Evolutionary conservation across 306 rosid genomes (phyloP).

Genomic region (Vigna nakashimae): DNA sequence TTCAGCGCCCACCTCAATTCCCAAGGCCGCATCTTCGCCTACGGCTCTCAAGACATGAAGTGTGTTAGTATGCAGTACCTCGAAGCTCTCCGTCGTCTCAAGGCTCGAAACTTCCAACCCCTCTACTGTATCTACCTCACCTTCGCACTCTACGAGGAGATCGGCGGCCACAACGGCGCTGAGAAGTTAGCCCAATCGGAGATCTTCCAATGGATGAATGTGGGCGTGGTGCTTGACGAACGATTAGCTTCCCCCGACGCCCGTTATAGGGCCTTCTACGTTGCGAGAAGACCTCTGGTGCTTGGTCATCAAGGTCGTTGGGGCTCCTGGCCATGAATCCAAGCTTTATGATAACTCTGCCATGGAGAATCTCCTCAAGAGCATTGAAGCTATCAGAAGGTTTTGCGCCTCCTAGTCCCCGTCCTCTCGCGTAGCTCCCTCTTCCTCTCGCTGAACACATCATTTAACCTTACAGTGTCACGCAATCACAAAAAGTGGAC

Average conservation of each 20-base stretch:
- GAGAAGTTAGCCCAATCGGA: conserved; percentile 60
- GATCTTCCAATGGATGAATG: conserved; percentile 65
- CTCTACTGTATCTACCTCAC: conserved; percentile 61
- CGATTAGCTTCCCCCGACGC: conserved; percentile 77
- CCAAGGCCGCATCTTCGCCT: conserved; percentile 60
- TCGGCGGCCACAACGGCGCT: conserved; percentile 84
- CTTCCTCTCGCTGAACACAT: no score
- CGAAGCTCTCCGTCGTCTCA: conserved; percentile 77
- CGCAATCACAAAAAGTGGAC: no score
- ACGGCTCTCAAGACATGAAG: conserved; percentile 97
- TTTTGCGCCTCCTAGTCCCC: conserved; percentile 75
- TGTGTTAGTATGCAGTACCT: conserved; percentile 88
- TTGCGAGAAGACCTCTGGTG: conserved; percentile 87
- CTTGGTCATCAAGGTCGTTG: conserved; percentile 82
- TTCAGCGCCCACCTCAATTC: conserved; percentile 71
- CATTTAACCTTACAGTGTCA: no score
- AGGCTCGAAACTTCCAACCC: conserved; percentile 63
- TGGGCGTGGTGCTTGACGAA: conserved; percentile 87
- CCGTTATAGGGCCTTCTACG: conserved; percentile 74
- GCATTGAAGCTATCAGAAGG: conserved; percentile 79
- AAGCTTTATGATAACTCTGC: conserved; percentile 94
- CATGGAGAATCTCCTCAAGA: conserved; percentile 87
- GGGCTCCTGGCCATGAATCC: conserved; percentile 95
- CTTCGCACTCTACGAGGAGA: conserved; percentile 89
- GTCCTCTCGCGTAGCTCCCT: no score